Evolutionary conservation across 495 filamentous ascomycete genomes (phyloP).

Genomic region (Parmelia sp.): DNA sequence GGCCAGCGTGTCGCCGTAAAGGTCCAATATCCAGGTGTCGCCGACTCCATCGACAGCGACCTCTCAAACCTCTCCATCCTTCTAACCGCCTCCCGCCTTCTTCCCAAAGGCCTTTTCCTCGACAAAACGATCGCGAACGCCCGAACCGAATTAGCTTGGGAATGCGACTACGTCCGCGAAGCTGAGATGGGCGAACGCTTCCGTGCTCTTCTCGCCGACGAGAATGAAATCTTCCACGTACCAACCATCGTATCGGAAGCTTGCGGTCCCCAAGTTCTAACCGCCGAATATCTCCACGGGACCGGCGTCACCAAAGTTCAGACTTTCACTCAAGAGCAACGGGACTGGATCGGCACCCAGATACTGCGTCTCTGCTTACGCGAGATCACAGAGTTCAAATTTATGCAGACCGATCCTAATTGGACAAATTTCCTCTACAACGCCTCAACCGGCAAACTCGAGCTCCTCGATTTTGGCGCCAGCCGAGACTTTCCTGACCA

Average conservation of each 20-base stretch:
- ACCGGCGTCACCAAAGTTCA: constrained; percentile 79
- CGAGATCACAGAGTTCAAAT: constrained; percentile 86
- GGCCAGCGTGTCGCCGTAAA: constrained; percentile 83
- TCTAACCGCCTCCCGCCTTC: constrained; percentile 77
- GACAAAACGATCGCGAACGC: constrained; percentile 98
- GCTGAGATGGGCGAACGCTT: constrained; percentile 72
- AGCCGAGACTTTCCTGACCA: constrained; percentile 72
- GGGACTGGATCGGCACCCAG: constrained; percentile 85
- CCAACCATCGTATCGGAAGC: constrained; percentile 73
- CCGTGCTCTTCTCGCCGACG: constrained; percentile 60
- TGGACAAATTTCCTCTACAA: constrained; percentile 99
- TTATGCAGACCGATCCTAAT: constrained; percentile 99
- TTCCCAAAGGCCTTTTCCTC: constrained; percentile 88
- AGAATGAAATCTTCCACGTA: constrained; percentile 66
- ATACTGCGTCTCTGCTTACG: constrained; percentile 88
- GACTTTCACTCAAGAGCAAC: constrained; percentile 68
- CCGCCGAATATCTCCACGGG: constrained; percentile 86
- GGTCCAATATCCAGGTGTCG: constrained; percentile 96
- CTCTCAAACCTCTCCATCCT: constrained; percentile 86
- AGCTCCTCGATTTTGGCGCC: constrained; percentile 94
- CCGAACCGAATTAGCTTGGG: constrained; percentile 87
- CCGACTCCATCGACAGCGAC: constrained; percentile 90
- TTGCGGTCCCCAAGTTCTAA: constrained; percentile 79
- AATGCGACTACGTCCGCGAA: constrained; percentile 92
- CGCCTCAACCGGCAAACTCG: constrained; percentile 59